Base-by-base conservation (phyloP, 306 rosid genomes). In the Corylus heterophylla region DNA sequence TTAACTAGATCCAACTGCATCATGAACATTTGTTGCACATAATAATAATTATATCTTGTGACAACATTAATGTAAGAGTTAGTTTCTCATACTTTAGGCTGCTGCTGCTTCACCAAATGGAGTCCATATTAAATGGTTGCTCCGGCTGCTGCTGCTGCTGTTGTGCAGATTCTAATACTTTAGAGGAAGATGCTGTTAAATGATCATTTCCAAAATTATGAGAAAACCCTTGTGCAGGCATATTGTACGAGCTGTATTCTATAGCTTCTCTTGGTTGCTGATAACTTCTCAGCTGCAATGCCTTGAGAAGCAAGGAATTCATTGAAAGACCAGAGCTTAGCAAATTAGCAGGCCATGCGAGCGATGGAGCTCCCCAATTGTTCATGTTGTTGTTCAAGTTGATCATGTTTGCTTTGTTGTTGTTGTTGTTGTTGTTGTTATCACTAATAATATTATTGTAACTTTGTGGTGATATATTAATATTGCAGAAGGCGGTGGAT, bases 121-220 rank as follows among this genome's bases (percentile, higher is more conserved):
- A 93, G 94, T 95, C 98, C 96, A 89, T 81, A 81, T 89, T 88
- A 87, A 95, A 93, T 85, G 98, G 96, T 85, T 89, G 97, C 93
- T 89, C 94, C 83, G 75, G 45, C 79, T 76, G 90, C 52, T 82
- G 45, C 79, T 76, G 90, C 52, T 82, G 90, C 61, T 85, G 90
- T 9, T 83, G 84, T 74, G 79, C 73, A 20, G 89, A 79, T 61
- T 90, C 94, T 80, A 89, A 78, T 20, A 86, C 83, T 79, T 85
- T 83, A 18, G 87, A 89, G 45, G 97, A 92, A 72, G 94, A 88
- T 73, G 93, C 86, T 83, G 70, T 89, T 74, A 82, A 67, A 75
- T 85, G 69, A 71, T 90, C 88, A 42, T 47, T 75, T 73, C 85
- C 90, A 73, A 42, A 42, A 42, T 83, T 68, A 2, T 75, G 89